Base-by-base conservation (phyloP, 192 early-diverging fungal genomes). In the Coemansia sp. region DNA sequence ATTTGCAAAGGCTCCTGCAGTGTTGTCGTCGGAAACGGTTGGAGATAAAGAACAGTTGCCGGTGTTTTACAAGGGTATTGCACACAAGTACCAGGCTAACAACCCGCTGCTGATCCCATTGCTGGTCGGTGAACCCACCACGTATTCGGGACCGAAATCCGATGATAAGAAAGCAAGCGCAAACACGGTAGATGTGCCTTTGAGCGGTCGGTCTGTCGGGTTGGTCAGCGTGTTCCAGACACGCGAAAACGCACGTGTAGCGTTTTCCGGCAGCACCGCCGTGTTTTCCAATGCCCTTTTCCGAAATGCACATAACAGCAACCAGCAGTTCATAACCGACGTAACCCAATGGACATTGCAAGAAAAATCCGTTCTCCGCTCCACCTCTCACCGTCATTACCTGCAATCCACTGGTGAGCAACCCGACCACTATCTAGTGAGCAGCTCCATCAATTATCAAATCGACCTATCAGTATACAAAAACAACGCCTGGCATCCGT, bases 341-440 rank as follows among this genome's bases (percentile, higher is more conserved):
- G 62, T 99, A 38, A 77, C 80, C 34, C 85, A 92, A 69, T 99
- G 97, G 97, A 86, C 86, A 8, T 92, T 98, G 75, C 92, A 95
- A 73, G 95, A 98, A 77, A 94, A 91, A 76, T 81, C 89, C 14
- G 95, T 95, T 12, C 71, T 99, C 30, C 79, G 79, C 57, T 63
- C 57, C 18, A 63, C 68, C 10, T 59, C 38, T 7, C 87, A 89
- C 59, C 87, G 94, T n/a, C 74, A 85, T 32, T 66, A 78, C 32
- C 78, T 73, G 73, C 56, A 68, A 68, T 56, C 92, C 16, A 93
- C 84, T 82, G 93, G 77, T 85, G 88, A 63, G 79, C 79, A 30
- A 83, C 86, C 67, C 85, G 92, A 71, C 71, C 69, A 42, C 83
- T 99, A 98, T 81, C 90, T 94, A n/a, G 89, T 97, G 65, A 92